Base-by-base conservation (phyloP, 331 rosid genomes). In the Pyracantha coccinea region DNA sequence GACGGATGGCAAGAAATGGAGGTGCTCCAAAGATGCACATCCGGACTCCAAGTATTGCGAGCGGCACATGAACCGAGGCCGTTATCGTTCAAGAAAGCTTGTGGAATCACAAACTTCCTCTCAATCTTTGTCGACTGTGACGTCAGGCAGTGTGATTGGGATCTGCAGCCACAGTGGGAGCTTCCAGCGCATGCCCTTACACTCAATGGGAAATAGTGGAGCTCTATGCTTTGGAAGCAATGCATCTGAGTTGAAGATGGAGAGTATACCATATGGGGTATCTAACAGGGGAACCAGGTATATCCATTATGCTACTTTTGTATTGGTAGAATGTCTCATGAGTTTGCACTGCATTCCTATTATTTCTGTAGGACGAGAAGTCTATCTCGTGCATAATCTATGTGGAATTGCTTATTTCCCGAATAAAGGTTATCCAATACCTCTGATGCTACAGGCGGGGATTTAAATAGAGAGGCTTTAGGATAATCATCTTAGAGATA, bases 61-160 rank as follows among this genome's bases (percentile, higher is more conserved):
- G 86, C 92, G 97, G 74, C 97, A 89, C 82, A 91, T 91, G 97
- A 88, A 89, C 64, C 89, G 95, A 74, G 95, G 95, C 80, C 92
- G 95, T 83, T 85, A 86, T 82, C 97, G 97, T 91, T 91, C 97
- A 91, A 91, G 97, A 91, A 91, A 91, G 97, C 97, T 91, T 87
- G 97, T 91, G 97, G 97, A 91, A 91, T 88, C 93, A 66, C 90
- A 84, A 87, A 81, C 87, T 17, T 72, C 77, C 69, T 69, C 88
- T 47, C 86, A 83, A 61, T 77, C 92, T 53, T 61, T 66, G 44
- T 77, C 93, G 14, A 58, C 86, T 63, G 85, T 84, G 66, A 71
- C 86, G 55, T 81, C 96, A 59, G 78, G 79, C 60, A 79, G 67
- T 20, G 79, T 75, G 45, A 75, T 82, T 54, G 84, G 81, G 79